A percentile compares a stretch with the other conserved stretches of the same genome.
These are phyloP conservation scores for Exophiala aquamarina DNA, from an alignment of 2,329 filamentous ascomycete species.

Conservation along the genomic window DNA sequence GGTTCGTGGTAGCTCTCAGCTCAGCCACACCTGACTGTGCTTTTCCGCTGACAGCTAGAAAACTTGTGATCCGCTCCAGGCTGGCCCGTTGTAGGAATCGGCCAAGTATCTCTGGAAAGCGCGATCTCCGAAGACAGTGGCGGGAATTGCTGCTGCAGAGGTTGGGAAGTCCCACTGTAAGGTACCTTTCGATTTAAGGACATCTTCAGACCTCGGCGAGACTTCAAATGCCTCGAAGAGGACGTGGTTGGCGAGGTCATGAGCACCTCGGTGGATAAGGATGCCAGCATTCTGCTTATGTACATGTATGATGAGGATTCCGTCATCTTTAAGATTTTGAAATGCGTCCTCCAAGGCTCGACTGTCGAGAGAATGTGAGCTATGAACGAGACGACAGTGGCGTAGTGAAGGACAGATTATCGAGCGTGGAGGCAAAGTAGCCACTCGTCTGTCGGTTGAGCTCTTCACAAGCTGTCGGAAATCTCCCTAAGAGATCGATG, in stretches of 20 bases:
- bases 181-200: conserved; percentile 51
- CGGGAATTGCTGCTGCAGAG: conserved; percentile 49
- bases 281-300: conserved; percentile 51
- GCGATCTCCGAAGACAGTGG: conserved; percentile 41
- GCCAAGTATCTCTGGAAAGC: conserved; percentile 49
- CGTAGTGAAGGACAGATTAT: conserved; percentile 5
- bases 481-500: conserved; percentile 31
- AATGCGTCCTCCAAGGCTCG: conserved; percentile 25
- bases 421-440: too few species aligned
- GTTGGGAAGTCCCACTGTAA: conserved; percentile 63
- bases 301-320: conserved; percentile 46
- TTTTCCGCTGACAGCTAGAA: conserved; percentile 55
- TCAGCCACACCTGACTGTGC: conserved; percentile 52
- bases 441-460: conserved; percentile 18
- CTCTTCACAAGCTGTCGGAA: conserved; percentile 29
- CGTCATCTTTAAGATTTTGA: conserved; percentile 27
- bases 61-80: conserved; percentile 52
- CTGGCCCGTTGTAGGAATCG: conserved; percentile 59
- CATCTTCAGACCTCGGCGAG: conserved; percentile 53
- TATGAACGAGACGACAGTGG: conserved; percentile 8
- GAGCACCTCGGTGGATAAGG: conserved; percentile 38
- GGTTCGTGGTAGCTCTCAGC: conserved; percentile 57
- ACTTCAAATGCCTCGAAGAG: conserved; percentile 64
- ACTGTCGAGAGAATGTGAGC: conserved; percentile 6
- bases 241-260: too few species aligned